Evolutionary conservation across 108 stramenopile species (phyloP).

Genomic region (Chaetoceros muelleri): DNA sequence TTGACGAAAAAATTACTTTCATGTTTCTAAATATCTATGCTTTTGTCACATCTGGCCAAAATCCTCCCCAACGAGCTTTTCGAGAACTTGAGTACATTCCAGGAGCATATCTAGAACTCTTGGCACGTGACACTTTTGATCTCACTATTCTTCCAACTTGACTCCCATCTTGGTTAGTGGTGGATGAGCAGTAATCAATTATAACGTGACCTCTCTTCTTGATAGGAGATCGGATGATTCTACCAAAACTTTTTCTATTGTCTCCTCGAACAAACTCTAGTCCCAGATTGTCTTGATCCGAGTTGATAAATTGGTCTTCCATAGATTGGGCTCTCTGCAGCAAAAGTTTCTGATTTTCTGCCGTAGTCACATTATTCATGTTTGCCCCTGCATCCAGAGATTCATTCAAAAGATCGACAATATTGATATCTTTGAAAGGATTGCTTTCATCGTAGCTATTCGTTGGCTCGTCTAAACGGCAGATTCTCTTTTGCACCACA

Average conservation of each 20-base stretch:
- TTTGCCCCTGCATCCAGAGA: conserved; percentile 29
- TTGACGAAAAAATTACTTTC: background rate
- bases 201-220: conserved; percentile 70
- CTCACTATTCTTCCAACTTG: conserved; percentile 44
- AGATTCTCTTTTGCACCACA: conserved; percentile 57
- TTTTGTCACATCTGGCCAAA: conserved; percentile 50
- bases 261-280: conserved; percentile 59
- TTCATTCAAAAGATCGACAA: conserved; percentile 36
- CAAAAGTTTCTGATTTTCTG: conserved; percentile 1
- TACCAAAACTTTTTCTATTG: conserved; percentile 42
- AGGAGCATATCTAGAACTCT: conserved; percentile 39
- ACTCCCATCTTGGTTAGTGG: background rate
- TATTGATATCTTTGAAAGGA: conserved; percentile 9
- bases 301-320: conserved; percentile 37
- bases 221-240: conserved; percentile 63
- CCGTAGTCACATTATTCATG: conserved; percentile 13
- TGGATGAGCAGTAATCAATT: conserved; percentile 56
- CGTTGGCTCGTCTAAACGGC: background rate
- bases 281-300: conserved; percentile 46
- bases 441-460: conserved; percentile 1
- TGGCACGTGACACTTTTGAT: conserved; percentile 41
- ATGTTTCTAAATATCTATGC: background rate
- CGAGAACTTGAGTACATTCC: conserved; percentile 61
- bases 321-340: conserved; percentile 27
- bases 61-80: conserved; percentile 74